Percentiles rank a stretch among this genome's conserved stretches.
Conservation (phyloP, 2,329 filamentous ascomycete genomes). For the Trichoderma sp. region DNA sequence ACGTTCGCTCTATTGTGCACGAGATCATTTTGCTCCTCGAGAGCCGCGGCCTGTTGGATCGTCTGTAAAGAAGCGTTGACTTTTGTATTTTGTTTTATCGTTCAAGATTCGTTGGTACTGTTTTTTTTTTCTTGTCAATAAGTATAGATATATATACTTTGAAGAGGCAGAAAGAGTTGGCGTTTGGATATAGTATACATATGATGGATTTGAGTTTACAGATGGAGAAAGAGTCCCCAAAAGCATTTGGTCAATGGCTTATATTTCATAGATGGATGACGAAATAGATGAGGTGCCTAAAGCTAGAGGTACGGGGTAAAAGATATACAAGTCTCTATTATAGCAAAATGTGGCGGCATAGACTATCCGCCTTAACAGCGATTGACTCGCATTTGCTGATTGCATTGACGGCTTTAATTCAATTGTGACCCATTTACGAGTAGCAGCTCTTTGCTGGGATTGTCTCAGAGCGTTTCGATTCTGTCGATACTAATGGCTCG, state of each 20-base stretch:
- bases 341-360: background rate
- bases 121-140: background rate
- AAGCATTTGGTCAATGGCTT: background rate
- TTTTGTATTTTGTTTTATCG: background rate
- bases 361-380: background rate
- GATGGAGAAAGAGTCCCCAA: background rate
- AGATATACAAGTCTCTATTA: background rate
- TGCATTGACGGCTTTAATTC: background rate
- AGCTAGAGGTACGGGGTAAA: background rate
- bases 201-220: background rate
- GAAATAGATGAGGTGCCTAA: background rate
- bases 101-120: background rate
- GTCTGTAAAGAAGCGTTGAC: constrained; percentile 47
- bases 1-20: constrained; percentile 90
- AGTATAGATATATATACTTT: background rate
- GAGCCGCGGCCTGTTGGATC: constrained; percentile 84
- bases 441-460: background rate
- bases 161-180: constrained; percentile 6
- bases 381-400: background rate
- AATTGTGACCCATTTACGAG: background rate
- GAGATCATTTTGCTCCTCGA: constrained; percentile 94
- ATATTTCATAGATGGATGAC: background rate
- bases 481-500: background rate
- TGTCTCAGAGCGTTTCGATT: background rate
- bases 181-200: constrained; percentile 13